Base-by-base conservation (phyloP, 805 yeast species). In the Yamadazyma phyllophila region DNA sequence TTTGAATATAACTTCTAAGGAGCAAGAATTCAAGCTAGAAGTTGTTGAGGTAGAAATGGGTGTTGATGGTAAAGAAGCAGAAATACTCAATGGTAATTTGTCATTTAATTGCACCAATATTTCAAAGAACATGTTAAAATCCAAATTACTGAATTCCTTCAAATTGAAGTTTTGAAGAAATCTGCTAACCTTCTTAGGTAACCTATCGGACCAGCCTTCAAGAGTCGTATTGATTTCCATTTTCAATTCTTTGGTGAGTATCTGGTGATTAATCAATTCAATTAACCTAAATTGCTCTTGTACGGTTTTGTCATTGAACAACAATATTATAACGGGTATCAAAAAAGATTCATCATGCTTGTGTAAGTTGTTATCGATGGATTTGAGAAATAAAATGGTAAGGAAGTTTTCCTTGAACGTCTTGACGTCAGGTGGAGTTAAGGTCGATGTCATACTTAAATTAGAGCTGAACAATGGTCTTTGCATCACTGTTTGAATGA, bases 281-380 rank as follows among this genome's bases (percentile, higher is more conserved):
- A 66, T 45, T 45, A 72, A 49, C 15, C 58, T 37, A 46, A 53
- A 70, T 13, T 67, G 57, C 20, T 65, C 63, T 9, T 50, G 36
- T 7, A 66, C 36, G 1, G 65, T 33, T 27, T 59, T 56, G 17
- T 45, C 43, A 15, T 60, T 63, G 46, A 69, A 69, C 17, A 66
- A 36, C 5, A 67, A 43, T 31, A 71, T 54, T 11, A 67, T 54
- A 9, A 63, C 40, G 7, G 77, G 77, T 10, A 72, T 67, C 41
- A 71, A 54, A 39, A 72, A 69, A 2, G 55, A 53, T 45, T 69
- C 74, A 46, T 72, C 76, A 45, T 67, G 73, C 43, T 63, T 67
- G 31, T 56, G 58, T 32, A 72, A 57, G 2, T 73, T 73, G 39
- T 58, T 61, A 16, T 64, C 69, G 17, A 71, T 56, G 4, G 73